Conservation (phyloP, 1,284 basidiomycete genomes). For the Pseudozyma pruni region DNA sequence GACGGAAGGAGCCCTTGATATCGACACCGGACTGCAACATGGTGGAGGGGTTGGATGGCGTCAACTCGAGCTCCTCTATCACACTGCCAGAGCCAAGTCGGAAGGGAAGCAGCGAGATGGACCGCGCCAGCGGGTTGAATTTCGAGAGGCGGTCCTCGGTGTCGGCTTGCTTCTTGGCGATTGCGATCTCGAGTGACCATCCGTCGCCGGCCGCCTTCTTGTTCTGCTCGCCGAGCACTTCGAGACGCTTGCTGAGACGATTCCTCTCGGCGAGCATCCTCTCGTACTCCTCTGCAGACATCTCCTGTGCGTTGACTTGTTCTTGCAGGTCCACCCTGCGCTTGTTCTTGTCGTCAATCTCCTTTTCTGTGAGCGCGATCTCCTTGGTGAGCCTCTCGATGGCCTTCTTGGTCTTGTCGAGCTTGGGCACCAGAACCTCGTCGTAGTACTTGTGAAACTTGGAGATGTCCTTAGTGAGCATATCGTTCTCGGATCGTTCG, state of each 20-base stretch:
- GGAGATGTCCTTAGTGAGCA: conserved; percentile 58
- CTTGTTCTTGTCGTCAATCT: conserved; percentile 52
- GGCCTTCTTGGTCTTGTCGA: conserved; percentile 60
- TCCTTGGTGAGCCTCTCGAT: conserved; percentile 54
- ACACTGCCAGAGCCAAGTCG: conserved; percentile 36
- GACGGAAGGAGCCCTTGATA: conserved; percentile 47
- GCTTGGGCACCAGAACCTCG: conserved; percentile 58
- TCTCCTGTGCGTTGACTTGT: conserved; percentile 60
- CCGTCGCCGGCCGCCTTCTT: conserved; percentile 52
- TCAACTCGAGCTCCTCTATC: conserved; percentile 53
- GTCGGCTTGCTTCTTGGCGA: conserved; percentile 57
- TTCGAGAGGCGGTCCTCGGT: conserved; percentile 57
- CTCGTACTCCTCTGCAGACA: conserved; percentile 64
- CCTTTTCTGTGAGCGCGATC: conserved; percentile 42
- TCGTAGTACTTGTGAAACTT: conserved; percentile 65
- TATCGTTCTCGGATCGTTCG: conserved; percentile 55
- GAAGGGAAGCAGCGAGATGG: conserved; percentile 55
- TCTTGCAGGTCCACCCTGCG: conserved; percentile 50
- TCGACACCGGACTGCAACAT: conserved; percentile 59
- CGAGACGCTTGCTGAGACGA: conserved; percentile 53
- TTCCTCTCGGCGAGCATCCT: conserved; percentile 57
- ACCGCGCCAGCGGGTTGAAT: conserved; percentile 53
- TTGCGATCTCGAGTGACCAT: conserved; percentile 58
- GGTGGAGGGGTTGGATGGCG: conserved; percentile 44
- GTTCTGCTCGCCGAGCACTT: conserved; percentile 48